Evolutionary conservation across 1,139 yeast genomes (phyloP).

Genomic region (Zygosaccharomyces sapae): DNA sequence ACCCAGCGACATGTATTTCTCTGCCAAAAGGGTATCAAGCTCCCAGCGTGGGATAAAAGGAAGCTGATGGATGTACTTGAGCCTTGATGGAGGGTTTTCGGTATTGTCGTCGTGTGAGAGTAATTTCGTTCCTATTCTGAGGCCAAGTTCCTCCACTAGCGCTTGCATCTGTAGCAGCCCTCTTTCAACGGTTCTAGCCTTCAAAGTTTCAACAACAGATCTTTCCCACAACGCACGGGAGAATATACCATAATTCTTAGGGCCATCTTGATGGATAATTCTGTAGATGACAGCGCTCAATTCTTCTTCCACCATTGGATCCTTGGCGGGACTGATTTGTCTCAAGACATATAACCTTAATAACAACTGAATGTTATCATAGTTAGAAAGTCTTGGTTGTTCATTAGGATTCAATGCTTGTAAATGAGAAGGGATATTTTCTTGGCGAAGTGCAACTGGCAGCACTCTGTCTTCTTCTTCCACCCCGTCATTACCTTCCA

Average conservation of each 20-base stretch:
- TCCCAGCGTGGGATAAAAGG: conserved; percentile 83
- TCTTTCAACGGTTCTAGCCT: conserved; percentile 85
- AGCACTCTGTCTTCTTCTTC: conserved; percentile 41
- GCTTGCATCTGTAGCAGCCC: conserved; percentile 93
- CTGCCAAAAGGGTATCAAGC: conserved; percentile 79
- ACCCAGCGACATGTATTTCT: conserved; percentile 82
- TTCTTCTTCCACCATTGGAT: conserved; percentile 76
- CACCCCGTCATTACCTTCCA: conserved; percentile 34
- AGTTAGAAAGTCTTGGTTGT: conserved; percentile 67
- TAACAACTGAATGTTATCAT: conserved; percentile 70
- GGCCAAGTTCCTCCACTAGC: conserved; percentile 82
- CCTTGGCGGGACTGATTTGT: conserved; percentile 68
- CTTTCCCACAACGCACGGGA: conserved; percentile 89
- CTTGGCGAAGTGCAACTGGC: conserved; percentile 58
- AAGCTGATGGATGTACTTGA: conserved; percentile 67
- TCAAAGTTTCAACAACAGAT: conserved; percentile 73
- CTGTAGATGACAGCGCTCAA: conserved; percentile 69
- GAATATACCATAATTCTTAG: conserved; percentile 62
- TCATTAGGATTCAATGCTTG: conserved; percentile 67
- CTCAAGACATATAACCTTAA: conserved; percentile 61
- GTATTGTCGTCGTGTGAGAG: conserved; percentile 50
- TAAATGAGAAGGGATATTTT: conserved; percentile 58
- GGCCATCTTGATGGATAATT: conserved; percentile 48
- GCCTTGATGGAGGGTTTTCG: conserved; percentile 44
- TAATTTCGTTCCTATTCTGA: conserved; percentile 56